Evolutionary conservation across 192 early-diverging fungal species (phyloP).

Genomic region (Backusella westeae): DNA sequence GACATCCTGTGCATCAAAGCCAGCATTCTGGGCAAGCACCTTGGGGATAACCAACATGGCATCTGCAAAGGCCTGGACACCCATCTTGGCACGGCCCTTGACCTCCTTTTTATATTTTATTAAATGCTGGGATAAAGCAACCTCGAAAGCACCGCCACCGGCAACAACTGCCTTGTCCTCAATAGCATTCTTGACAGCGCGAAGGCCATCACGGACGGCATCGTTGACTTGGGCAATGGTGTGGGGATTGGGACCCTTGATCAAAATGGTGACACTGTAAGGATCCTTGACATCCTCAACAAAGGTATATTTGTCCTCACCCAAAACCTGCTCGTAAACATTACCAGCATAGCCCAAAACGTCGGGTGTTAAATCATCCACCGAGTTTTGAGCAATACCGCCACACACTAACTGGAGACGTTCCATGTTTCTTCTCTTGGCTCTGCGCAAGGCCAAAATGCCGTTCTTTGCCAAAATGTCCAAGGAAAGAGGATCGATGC

Average conservation of each 20-base stretch:
- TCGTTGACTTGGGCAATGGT: slow-evolving; percentile 95
- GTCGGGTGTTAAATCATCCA: slow-evolving; percentile 86
- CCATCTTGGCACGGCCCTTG: slow-evolving; percentile 94
- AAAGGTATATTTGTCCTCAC: slow-evolving; percentile 99
- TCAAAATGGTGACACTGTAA: slow-evolving; percentile 86
- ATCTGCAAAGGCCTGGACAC: slow-evolving; percentile 96
- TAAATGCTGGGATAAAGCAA: slow-evolving; percentile 82
- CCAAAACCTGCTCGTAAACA: slow-evolving; percentile 92
- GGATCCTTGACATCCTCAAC: slow-evolving; percentile 94
- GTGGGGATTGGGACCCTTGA: slow-evolving; percentile 94
- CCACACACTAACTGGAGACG: slow-evolving; percentile 94
- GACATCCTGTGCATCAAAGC: slow-evolving; percentile 95
- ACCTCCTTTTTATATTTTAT: slow-evolving; percentile 85
- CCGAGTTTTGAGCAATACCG: slow-evolving; percentile 95
- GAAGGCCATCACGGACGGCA: slow-evolving; percentile 96
- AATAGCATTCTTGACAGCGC: slow-evolving; percentile 97
- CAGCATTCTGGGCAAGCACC: slow-evolving; percentile 92
- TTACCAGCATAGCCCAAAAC: slow-evolving; percentile 89
- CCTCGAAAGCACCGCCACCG: slow-evolving; percentile 95
- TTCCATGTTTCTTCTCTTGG: slow-evolving; percentile 99
- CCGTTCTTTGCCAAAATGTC: slow-evolving; percentile 95
- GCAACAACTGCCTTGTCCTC: slow-evolving; percentile 90
- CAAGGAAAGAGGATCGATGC: slow-evolving; percentile 96
- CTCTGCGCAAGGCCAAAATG: slow-evolving; percentile 92
- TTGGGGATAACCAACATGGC: slow-evolving; percentile 96